These are phyloP conservation scores for Kodamaea sagamina DNA, from an alignment of 805 yeast species.

Conservation along the genomic window DNA sequence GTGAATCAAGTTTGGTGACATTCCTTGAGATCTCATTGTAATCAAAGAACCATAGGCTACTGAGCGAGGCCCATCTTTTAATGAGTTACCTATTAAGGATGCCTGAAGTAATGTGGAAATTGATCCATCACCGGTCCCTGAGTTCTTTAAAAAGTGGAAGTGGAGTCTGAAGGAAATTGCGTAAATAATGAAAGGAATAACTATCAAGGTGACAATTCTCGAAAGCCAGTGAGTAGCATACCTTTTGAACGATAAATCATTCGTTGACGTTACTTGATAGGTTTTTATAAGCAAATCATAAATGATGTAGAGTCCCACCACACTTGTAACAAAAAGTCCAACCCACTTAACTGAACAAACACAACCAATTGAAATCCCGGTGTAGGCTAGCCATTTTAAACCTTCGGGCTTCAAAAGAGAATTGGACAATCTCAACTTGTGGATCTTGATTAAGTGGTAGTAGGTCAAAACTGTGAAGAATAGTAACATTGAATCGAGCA, in stretches of 20 bases:
- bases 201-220: constrained; percentile 64
- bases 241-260: constrained; percentile 18
- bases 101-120: constrained; percentile 90
- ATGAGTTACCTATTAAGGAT: constrained; percentile 67
- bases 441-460: constrained; percentile 46
- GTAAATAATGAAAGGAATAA: constrained; percentile 72
- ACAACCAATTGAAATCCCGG: constrained; percentile 76
- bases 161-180: constrained; percentile 77
- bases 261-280: constrained; percentile 32
- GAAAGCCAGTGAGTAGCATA: constrained; percentile 70
- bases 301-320: constrained; percentile 60
- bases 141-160: constrained; percentile 67
- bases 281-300: constrained; percentile 52
- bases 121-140: constrained; percentile 93
- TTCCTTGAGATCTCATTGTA: constrained; percentile 69
- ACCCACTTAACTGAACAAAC: constrained; percentile 88
- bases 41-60: constrained; percentile 62
- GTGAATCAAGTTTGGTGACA: constrained; percentile 76
- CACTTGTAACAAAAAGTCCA: constrained; percentile 65
- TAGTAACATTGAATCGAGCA: constrained; percentile 73
- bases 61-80: constrained; percentile 67
- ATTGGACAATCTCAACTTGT: constrained; percentile 42
- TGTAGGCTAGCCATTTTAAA: constrained; percentile 55
- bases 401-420: constrained; percentile 44
- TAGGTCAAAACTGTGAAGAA: constrained; percentile 62